These are phyloP conservation scores for Drosera capensis DNA, from an alignment of 148 eudicot species.

Conservation along the genomic window DNA sequence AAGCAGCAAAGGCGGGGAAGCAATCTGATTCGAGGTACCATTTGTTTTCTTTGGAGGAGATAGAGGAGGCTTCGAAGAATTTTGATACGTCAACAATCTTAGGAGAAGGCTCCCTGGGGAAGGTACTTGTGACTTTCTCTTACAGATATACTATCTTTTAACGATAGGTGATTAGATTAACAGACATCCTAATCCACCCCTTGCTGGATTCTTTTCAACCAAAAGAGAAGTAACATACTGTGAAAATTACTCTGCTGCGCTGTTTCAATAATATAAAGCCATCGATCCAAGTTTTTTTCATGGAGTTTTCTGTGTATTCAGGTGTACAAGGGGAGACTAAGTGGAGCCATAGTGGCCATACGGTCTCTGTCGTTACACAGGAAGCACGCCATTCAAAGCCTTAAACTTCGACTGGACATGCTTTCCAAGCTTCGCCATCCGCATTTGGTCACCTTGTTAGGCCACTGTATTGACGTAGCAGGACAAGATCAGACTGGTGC, in stretches of 20 bases:
- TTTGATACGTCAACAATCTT: slow-evolving; percentile 30
- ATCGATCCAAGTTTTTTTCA: neutral
- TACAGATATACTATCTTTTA: neutral
- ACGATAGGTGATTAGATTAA: neutral
- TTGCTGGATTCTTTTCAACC: neutral
- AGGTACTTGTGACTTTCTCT: slow-evolving; percentile 20
- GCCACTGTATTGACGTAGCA: slow-evolving; percentile 42
- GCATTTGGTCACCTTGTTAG: slow-evolving; percentile 40
- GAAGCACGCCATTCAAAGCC: slow-evolving; percentile 44
- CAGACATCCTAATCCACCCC: neutral
- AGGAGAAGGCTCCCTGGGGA: slow-evolving; percentile 49
- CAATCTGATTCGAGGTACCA: slow-evolving; percentile 26
- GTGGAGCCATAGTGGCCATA: slow-evolving; percentile 33
- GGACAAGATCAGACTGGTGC: slow-evolving; percentile 28
- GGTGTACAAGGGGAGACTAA: slow-evolving; percentile 54
- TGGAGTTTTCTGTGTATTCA: slow-evolving; percentile 7
- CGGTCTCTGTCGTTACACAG: slow-evolving; percentile 29
- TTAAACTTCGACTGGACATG: slow-evolving; percentile 38
- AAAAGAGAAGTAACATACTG: too few relatives aligned
- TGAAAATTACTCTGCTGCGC: neutral
- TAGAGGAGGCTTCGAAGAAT: slow-evolving; percentile 36
- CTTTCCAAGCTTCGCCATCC: slow-evolving; percentile 61
- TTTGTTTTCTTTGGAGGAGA: slow-evolving; percentile 29
- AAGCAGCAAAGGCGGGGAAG: slow-evolving; percentile 37
- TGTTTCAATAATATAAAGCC: neutral